Percentiles rank a stretch among this genome's conserved stretches.
These are phyloP conservation scores for Hericium coralloides DNA, from an alignment of 768 basidiomycete species.

Conservation along the genomic window DNA sequence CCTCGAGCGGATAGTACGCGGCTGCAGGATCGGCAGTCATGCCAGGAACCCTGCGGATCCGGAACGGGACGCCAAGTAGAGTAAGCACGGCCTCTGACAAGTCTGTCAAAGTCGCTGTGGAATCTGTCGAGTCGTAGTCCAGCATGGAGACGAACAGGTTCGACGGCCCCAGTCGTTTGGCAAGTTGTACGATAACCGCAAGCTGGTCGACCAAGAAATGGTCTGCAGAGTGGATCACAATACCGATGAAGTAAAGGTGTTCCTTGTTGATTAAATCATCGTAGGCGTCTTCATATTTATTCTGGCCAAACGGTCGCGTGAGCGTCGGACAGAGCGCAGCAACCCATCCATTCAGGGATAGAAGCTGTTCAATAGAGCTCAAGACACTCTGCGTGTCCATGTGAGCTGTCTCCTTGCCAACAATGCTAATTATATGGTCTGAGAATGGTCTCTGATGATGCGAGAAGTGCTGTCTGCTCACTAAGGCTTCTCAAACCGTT, in stretches of 20 bases:
- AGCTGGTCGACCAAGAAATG: constrained; percentile 99
- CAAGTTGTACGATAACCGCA: constrained; percentile 94
- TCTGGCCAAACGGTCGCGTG: constrained; percentile 89
- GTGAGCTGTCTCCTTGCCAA: constrained; percentile 73
- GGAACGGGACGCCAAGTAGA: constrained; percentile 85
- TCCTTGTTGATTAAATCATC: constrained; percentile 80
- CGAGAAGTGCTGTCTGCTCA: constrained; percentile 27
- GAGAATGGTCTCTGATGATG: background rate
- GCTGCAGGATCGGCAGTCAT: constrained; percentile 87
- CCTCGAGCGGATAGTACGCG: constrained; percentile 93
- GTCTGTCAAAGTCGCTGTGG: constrained; percentile 89
- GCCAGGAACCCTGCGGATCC: constrained; percentile 83
- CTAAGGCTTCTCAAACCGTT: constrained; percentile 87
- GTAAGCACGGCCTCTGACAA: constrained; percentile 93
- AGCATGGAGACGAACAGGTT: constrained; percentile 97
- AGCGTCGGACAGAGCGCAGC: constrained; percentile 92
- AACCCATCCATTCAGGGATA: constrained; percentile 98
- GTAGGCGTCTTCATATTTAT: constrained; percentile 77
- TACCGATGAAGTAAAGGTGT: constrained; percentile 88
- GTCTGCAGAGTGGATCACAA: constrained; percentile 95
- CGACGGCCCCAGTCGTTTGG: constrained; percentile 77
- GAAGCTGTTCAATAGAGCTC: constrained; percentile 82
- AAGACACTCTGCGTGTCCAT: constrained; percentile 88
- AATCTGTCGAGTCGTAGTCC: constrained; percentile 92
- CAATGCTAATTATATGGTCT: constrained; percentile 43